Conservation (phyloP, 129 eudicot species). For the Flaveria robusta region DNA sequence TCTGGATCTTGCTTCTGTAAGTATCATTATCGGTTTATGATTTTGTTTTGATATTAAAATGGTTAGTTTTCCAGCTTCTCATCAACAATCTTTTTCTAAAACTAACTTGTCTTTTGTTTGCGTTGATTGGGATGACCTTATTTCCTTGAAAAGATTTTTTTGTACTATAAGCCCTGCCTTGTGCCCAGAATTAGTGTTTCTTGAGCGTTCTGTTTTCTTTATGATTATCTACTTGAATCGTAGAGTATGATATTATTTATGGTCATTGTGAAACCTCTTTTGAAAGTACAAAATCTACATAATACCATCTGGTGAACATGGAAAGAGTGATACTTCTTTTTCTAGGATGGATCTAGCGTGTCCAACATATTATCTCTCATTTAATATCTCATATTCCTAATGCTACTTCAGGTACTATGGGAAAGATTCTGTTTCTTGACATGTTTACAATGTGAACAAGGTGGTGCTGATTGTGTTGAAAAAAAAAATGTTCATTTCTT, state of each 20-base stretch:
- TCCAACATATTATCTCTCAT: conserved; percentile 12
- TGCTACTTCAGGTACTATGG: conserved; percentile 12
- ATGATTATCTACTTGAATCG: conserved; percentile 1
- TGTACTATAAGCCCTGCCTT: too few species aligned
- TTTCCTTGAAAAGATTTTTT: too few species aligned
- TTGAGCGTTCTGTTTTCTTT: not conserved
- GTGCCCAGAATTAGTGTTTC: conserved; percentile 27
- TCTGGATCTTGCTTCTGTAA: conserved; percentile 92
- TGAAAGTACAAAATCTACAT: conserved; percentile 15
- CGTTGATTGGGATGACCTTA: conserved; percentile 2
- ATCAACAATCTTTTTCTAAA: not conserved
- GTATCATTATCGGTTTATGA: conserved; percentile 27
- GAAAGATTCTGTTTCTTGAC: conserved; percentile 7
- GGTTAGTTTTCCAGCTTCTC: conserved; percentile 1
- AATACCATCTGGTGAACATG: not conserved
- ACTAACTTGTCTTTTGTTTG: conserved; percentile 9
- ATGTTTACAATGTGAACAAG: conserved; percentile 19
- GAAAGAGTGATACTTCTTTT: conserved; percentile 15
- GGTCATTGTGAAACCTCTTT: not conserved
- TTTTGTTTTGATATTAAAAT: not conserved
- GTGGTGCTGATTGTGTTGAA: conserved; percentile 8
- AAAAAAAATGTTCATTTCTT: conserved; percentile 2
- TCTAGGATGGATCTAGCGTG: not conserved
- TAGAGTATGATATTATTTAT: conserved; percentile 6
- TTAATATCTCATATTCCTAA: not conserved